Evolutionary conservation across 73 alveolate genomes (phyloP).

Genomic region (Vitrella brassicaformis): DNA sequence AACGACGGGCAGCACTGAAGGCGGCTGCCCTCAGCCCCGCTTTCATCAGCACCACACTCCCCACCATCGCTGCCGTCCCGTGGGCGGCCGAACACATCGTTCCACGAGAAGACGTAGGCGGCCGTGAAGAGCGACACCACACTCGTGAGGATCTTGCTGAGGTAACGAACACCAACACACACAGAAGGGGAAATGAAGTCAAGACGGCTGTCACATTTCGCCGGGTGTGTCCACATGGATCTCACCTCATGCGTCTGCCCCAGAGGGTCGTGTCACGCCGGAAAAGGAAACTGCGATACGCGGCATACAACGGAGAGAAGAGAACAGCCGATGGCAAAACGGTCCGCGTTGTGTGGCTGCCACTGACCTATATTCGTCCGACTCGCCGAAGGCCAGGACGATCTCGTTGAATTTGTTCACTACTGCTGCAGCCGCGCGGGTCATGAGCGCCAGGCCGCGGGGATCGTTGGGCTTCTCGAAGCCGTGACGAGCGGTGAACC

Average conservation of each 20-base stretch:
- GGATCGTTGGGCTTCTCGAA: conserved; percentile 89
- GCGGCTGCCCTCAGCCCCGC: conserved; percentile 14
- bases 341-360: conserved; percentile 53
- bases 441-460: conserved; percentile 66
- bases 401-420: conserved; percentile 83
- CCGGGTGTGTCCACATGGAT: not conserved
- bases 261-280: not conserved
- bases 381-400: conserved; percentile 81
- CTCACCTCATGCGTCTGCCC: not conserved
- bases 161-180: not conserved
- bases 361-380: conserved; percentile 89
- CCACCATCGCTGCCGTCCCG: no score
- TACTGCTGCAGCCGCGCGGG: conserved; percentile 70
- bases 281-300: no score
- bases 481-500: conserved; percentile 67
- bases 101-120: conserved; percentile 73
- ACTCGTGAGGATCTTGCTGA: conserved; percentile 62
- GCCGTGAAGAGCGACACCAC: conserved; percentile 74
- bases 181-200: not conserved
- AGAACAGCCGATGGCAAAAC: no score
- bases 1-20: conserved; percentile 74
- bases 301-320: no score
- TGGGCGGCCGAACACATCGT: conserved; percentile 28
- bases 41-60: conserved; percentile 48
- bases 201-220: not conserved